These are phyloP conservation scores for Psilocybe sp. DNA, from an alignment of 768 basidiomycete genomes.

Conservation along the genomic window DNA sequence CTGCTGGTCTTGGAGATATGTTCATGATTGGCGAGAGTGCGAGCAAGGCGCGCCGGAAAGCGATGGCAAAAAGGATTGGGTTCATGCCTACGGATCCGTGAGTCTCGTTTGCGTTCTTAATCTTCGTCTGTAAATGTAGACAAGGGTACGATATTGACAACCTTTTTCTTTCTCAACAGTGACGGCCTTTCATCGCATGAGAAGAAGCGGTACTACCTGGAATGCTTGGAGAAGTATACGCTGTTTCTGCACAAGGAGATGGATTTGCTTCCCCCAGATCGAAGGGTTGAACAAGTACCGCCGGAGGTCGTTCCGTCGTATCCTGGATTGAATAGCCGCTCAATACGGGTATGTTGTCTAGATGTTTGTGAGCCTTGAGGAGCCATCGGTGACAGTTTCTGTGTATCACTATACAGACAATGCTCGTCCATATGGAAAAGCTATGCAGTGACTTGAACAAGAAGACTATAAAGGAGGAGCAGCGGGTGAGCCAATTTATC, in stretches of 20 bases:
- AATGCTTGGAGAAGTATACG: slow-evolving; percentile 71
- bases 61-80: slow-evolving; percentile 51
- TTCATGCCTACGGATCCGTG: slow-evolving; percentile 64
- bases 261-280: slow-evolving; percentile 38
- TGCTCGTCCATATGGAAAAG: slow-evolving; percentile 70
- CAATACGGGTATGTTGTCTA: slow-evolving; percentile 49
- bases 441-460: slow-evolving; percentile 47
- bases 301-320: slow-evolving; percentile 51
- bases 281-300: slow-evolving; percentile 29
- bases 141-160: background rate
- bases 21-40: slow-evolving; percentile 35
- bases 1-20: no score
- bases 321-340: slow-evolving; percentile 57
- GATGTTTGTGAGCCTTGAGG: background rate
- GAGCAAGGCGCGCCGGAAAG: slow-evolving; percentile 57
- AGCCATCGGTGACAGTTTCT: background rate
- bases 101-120: slow-evolving; percentile 18
- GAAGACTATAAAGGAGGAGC: slow-evolving; percentile 52
- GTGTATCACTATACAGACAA: slow-evolving; percentile 37
- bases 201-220: slow-evolving; percentile 72
- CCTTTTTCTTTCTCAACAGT: slow-evolving; percentile 25
- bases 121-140: background rate
- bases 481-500: slow-evolving; percentile 35
- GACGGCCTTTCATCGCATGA: slow-evolving; percentile 79
- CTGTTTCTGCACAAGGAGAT: slow-evolving; percentile 63